Conservation (phyloP, 495 filamentous ascomycete genomes). For the Chaetomium fimeti region DNA sequence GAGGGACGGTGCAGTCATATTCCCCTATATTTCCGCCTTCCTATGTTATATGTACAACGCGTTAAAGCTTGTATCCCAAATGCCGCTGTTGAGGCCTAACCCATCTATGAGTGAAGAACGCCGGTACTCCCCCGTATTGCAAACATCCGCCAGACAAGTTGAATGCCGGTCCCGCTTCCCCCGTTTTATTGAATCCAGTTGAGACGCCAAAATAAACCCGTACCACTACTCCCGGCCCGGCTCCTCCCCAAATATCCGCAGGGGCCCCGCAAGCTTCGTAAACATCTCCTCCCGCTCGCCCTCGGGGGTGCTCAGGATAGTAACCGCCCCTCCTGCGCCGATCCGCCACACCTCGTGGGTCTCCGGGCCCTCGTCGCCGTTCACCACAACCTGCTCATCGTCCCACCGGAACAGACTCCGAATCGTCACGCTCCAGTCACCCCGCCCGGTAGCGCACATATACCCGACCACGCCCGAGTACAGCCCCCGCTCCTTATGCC, state of each 20-base stretch:
- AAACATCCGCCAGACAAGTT: conserved; percentile 20
- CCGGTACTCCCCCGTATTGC: not conserved
- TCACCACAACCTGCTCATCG: conserved; percentile 43
- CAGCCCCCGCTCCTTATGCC: conserved; percentile 62
- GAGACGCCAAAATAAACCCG: not conserved
- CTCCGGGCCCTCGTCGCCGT: conserved; percentile 25
- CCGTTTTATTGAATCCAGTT: not conserved
- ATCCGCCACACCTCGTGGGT: conserved; percentile 66
- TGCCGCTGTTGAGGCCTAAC: conserved; percentile 18
- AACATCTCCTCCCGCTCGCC: conserved; percentile 92
- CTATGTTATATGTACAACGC: conserved; percentile 3
- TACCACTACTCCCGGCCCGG: conserved; percentile 8
- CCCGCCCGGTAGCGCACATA: conserved; percentile 77
- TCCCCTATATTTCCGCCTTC: not conserved
- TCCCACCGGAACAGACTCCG: conserved; percentile 71
- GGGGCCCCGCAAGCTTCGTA: conserved; percentile 70
- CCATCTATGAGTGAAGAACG: conserved; percentile 6
- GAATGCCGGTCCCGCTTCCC: conserved; percentile 8
- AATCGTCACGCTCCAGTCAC: conserved; percentile 87
- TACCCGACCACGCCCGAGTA: conserved; percentile 91
- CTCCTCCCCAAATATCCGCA: conserved; percentile 53
- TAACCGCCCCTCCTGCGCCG: conserved; percentile 87
- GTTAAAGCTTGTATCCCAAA: conserved; percentile 15
- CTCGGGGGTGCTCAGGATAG: conserved; percentile 68
- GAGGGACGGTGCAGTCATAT: too few species aligned